Evolutionary conservation across 257 asterid species (phyloP).

Genomic region (Nicotiana knightiana): DNA sequence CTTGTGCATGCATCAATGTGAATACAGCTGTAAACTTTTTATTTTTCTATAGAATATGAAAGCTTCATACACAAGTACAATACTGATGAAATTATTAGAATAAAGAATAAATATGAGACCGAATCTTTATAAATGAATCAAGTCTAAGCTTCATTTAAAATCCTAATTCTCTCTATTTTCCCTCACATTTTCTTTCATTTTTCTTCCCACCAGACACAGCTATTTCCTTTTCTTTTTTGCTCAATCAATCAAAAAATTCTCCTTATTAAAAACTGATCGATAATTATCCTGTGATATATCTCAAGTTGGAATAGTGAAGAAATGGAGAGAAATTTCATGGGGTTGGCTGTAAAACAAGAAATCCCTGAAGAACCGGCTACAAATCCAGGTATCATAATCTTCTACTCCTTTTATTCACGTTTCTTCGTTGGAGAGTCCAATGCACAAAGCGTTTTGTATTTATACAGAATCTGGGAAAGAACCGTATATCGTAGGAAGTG

Average conservation of each 20-base stretch:
- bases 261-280: too few relatives aligned
- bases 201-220: neutral
- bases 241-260: too few relatives aligned
- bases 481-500: too few relatives aligned
- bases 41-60: neutral
- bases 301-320: neutral
- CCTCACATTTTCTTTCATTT: neutral
- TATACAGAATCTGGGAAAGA: too few relatives aligned
- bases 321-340: conserved; percentile 81
- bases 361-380: conserved; percentile 27
- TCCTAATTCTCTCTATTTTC: neutral
- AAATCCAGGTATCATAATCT: conserved; percentile 33
- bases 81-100: neutral
- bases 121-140: neutral
- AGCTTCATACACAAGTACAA: neutral
- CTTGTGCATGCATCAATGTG: neutral
- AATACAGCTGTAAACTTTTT: neutral
- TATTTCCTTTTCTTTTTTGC: neutral
- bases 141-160: neutral
- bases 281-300: too few relatives aligned
- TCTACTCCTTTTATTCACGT: neutral
- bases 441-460: too few relatives aligned
- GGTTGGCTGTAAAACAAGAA: conserved; percentile 55
- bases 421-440: too few relatives aligned
- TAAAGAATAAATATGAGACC: neutral